These are phyloP conservation scores for Leishmania guyanensis DNA, from an alignment of 208 protist species.

Conservation along the genomic window DNA sequence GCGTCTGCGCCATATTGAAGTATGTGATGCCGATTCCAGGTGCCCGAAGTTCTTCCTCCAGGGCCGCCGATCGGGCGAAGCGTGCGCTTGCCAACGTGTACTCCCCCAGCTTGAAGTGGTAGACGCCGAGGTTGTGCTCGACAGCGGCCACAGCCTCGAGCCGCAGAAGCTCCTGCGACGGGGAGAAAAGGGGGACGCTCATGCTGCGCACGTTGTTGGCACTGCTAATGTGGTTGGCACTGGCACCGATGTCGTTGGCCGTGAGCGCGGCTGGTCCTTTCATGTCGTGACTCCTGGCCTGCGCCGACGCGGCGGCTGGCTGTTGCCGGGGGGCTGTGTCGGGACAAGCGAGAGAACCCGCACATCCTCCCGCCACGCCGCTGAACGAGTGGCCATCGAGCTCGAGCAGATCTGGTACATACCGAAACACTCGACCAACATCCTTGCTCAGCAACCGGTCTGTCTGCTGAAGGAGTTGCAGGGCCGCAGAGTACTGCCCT, in stretches of 20 bases:
- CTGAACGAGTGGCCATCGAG: not conserved
- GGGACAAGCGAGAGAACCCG: not conserved
- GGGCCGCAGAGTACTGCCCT: constrained; percentile 51
- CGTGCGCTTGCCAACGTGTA: constrained; percentile 61
- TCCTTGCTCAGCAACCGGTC: constrained; percentile 44
- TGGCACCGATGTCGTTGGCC: constrained; percentile 4
- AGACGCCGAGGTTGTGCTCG: constrained; percentile 84
- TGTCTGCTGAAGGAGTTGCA: constrained; percentile 48
- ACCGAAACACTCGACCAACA: constrained; percentile 50
- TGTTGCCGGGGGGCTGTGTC: not conserved
- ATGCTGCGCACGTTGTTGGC: constrained; percentile 26
- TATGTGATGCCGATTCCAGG: constrained; percentile 76
- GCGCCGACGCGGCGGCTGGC: not conserved
- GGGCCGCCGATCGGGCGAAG: constrained; percentile 42
- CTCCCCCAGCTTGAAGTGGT: constrained; percentile 82
- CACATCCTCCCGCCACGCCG: not conserved
- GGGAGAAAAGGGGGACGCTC: constrained; percentile 64
- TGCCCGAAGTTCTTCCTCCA: constrained; percentile 61
- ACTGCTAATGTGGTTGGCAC: constrained; percentile 1
- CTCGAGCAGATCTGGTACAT: constrained; percentile 38
- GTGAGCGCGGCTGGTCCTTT: not conserved
- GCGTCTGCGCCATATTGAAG: constrained; percentile 78
- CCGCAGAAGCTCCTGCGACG: constrained; percentile 42
- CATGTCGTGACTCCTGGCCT: not conserved
- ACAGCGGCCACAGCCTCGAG: constrained; percentile 44